Evolutionary conservation across 208 protist genomes (phyloP), one percentile per base, ranked within the genome.

Genomic region (Leishmania martiniquensis): DNA sequence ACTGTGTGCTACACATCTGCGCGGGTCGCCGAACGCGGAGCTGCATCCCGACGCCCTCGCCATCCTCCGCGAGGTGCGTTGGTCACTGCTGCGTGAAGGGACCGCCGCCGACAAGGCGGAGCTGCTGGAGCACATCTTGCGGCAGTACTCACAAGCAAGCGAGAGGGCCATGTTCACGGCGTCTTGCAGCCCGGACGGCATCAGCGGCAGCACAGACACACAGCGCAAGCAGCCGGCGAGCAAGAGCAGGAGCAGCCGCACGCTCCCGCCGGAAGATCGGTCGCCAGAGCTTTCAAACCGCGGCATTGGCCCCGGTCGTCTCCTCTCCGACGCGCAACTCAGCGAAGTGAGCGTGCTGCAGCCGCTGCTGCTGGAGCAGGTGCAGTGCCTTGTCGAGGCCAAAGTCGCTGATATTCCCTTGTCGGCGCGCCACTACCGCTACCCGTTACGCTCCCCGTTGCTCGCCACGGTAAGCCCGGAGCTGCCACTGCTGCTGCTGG

Each of bases 341-440:
- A 44, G 60, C 72, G 69, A 83, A 52, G 22, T 68, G 44, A 76
- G 59, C 17, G 76, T 80, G 66, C 78, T 77, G 32, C 86, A 90
- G 60, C 80, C 62, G 44, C 54, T 94, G 13, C 73, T 84, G 22
- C 72, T 90, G 55, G 87, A 94, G 75, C 90, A 94, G 77, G 51
- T 94, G 70, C 88, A 94, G 72, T 94, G 87, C 63, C 78, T 94
- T 32, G 90, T 90, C 4, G 87, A 94, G 80, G 87, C 90, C 29
- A 85, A 85, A 52, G 78, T 92, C 10, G 63, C 81, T 25, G 85
- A 85, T 15, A 80, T 94, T 25, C 77, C 81, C 0, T 73, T 92
- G 45, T 74, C 72, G 6, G 76, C 82, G 12, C 78, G 78, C 15
- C 90, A 94, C 72, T 87, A 89, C 55, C 87, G 86, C 57, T 80